Base-by-base conservation (phyloP, 805 yeast species). In the Cyberlindnera nakhonratchasimensis region DNA sequence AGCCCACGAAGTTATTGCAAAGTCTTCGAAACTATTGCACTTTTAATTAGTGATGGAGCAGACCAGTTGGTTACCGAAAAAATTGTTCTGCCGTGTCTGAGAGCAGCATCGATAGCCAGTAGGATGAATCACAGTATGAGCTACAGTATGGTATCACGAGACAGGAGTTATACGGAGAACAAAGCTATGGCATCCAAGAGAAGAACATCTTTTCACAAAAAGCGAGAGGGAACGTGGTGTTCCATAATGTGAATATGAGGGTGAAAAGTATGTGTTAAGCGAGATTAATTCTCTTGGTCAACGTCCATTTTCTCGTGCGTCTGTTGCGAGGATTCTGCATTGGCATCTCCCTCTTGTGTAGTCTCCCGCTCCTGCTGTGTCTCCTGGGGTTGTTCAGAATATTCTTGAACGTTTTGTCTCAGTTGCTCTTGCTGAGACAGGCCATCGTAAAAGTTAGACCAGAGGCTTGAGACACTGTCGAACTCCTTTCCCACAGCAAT, bases 401-500 rank as follows among this genome's bases (percentile, higher is more conserved):
- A n/a, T n/a, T n/a, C n/a, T n/a, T n/a, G n/a, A n/a, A n/a, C n/a
- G n/a, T n/a, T n/a, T n/a, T n/a, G n/a, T 32, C 47, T 57, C 25
- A 59, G 31, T 29, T 53, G 52, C 17, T 58, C 61, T 24, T 50
- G 44, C 29, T 65, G 66, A 11, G 63, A 65, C 17, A 69, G 37
- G 0, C 79, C 79, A 54, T 77, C 76, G 52, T 84, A 82, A 54
- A 84, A 83, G 28, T 72, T 72, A 25, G 72, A 66, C 95, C 95
- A 85, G 26, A 84, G 65, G n/a, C 71, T 64, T 3, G 89, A 75
- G 13, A 83, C 86, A 38, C 76, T 74, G 43, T 83, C 86, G 53
- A 84, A 85, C 46, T 82, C 90, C 54, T 79, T 79, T 2, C 93
- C 90, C 3, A 85, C 86, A 18, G 83, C 82, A 13, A 82, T 72